phyloP scores from a whole-genome alignment of 495 filamentous ascomycete species.

The Penicillium diatomitis region DNA sequence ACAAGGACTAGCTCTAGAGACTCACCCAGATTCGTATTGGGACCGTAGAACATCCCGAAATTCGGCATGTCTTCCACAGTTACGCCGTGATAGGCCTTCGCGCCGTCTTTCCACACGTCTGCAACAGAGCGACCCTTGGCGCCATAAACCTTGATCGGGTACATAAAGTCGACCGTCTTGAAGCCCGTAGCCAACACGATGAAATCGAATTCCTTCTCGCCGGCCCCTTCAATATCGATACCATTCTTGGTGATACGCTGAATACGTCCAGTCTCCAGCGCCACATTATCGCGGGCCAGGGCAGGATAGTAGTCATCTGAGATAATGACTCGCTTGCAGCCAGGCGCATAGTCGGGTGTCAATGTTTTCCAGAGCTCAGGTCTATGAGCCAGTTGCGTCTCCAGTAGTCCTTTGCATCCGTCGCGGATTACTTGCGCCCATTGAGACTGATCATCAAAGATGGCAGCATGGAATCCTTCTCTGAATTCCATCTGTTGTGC shows the following conservation, averaged over 20 bases:
- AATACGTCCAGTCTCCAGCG: conserved; percentile 41
- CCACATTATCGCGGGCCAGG: conserved; percentile 33
- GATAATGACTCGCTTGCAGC: conserved; percentile 50
- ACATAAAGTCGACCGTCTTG: conserved; percentile 45
- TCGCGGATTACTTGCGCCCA: conserved; percentile 25
- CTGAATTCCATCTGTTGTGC: conserved; percentile 39
- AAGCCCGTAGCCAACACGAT: conserved; percentile 49
- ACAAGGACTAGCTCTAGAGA: neutral
- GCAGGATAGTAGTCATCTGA: conserved; percentile 47
- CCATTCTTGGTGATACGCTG: conserved; percentile 30
- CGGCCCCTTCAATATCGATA: conserved; percentile 31
- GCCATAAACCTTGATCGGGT: conserved; percentile 43
- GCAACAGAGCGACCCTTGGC: conserved; percentile 28
- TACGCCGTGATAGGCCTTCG: conserved; percentile 38
- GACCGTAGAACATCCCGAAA: conserved; percentile 50
- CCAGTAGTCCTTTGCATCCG: conserved; percentile 19
- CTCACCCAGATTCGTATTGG: conserved; percentile 47
- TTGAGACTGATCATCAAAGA: conserved; percentile 25
- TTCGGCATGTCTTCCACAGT: conserved; percentile 43
- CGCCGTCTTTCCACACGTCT: conserved; percentile 42
- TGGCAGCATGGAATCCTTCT: conserved; percentile 31
- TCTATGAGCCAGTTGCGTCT: conserved; percentile 26
- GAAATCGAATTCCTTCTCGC: conserved; percentile 40
- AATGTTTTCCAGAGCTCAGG: conserved; percentile 41
- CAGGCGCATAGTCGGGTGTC: conserved; percentile 40